phyloP scores from a whole-genome alignment of 106 monocot genomes.

The Alisma plantagoaquatica region DNA sequence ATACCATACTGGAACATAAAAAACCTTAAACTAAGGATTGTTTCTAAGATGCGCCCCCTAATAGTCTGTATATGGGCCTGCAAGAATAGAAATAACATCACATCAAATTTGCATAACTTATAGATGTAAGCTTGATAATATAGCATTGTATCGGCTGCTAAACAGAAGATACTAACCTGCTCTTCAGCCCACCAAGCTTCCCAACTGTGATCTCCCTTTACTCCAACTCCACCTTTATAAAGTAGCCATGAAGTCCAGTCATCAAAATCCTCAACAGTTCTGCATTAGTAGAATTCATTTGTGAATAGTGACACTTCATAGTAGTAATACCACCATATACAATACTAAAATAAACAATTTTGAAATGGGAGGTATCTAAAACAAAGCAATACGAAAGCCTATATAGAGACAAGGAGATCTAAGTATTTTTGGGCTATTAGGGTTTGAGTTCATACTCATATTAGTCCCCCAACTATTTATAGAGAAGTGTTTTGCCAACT shows the following conservation, averaged over 20 bases:
- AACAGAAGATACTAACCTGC: constrained; percentile 40
- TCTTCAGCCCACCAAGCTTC: constrained; percentile 99
- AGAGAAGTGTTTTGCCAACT: too few species aligned
- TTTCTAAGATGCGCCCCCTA: constrained; percentile 84
- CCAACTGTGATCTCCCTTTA: constrained; percentile 84
- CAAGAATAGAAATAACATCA: constrained; percentile 8
- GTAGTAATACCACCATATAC: background rate
- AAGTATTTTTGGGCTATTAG: too few species aligned
- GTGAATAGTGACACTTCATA: background rate
- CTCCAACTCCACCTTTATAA: constrained; percentile 92
- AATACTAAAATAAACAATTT: too few species aligned
- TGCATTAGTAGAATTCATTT: constrained; percentile 14
- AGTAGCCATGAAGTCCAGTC: constrained; percentile 91
- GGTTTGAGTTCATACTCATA: too few species aligned
- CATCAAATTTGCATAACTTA: background rate
- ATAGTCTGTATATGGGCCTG: constrained; percentile 84
- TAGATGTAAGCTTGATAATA: background rate
- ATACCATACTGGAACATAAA: constrained; percentile 94
- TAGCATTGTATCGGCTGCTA: background rate
- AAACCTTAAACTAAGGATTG: constrained; percentile 80
- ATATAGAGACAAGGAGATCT: too few species aligned
- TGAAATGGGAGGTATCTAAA: too few species aligned
- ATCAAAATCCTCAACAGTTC: constrained; percentile 95
- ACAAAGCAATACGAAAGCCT: too few species aligned
- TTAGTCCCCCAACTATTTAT: too few species aligned